Evolutionary conservation across 2,329 filamentous ascomycete species (phyloP), one percentile per base, ranked within the genome.

Genomic region (Fusarium pininemorale): DNA sequence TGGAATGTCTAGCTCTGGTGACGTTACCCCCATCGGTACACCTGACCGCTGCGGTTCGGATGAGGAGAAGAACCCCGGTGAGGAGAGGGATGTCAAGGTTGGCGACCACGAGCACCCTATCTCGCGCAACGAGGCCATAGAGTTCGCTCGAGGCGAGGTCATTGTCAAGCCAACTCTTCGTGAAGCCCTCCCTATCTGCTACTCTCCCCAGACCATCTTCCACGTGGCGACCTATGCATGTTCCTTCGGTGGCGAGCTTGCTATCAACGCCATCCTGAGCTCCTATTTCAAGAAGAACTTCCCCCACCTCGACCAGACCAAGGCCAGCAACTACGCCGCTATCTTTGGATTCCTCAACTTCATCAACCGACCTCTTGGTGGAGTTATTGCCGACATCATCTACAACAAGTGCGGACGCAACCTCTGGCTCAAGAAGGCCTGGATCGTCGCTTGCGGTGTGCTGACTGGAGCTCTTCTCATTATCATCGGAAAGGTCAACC

Each of bases 311-410:
- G 84, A 84, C 24, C 87, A 91, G 80, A 90, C 90, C 3, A 81
- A 83, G 20, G 86, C 89, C 0, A 86, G 89, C 71, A 87, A 88
- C 80, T 90, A 91, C 87, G 92, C 92, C 20, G 81, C 92, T 73
- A 93, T 93, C 86, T 94, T 94, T 80, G 93, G 92, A 32, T 90
- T 94, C 62, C 87, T 94, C 74, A 94, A 94, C 84, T 82, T 93
- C 60, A 80, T 91, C 61, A 91, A 89, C 44, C 87, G 93, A 3
- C 92, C 93, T 0, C 81, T 91, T 0, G 92, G 92, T 54, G 92
- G 93, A 56, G 83, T 87, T 26, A 73, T 88, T 28, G 82, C 86
- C 14, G 90, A 91, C 76, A 38, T 85, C 5, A 79, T 89, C 10
- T 89, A 88, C 81, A 82, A 80, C 68, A 64, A 68, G 38, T 79